Percentiles rank a stretch among this genome's conserved stretches.
phyloP scores from a whole-genome alignment of 148 eudicot species.

The Vaccinium vitisidaea region DNA sequence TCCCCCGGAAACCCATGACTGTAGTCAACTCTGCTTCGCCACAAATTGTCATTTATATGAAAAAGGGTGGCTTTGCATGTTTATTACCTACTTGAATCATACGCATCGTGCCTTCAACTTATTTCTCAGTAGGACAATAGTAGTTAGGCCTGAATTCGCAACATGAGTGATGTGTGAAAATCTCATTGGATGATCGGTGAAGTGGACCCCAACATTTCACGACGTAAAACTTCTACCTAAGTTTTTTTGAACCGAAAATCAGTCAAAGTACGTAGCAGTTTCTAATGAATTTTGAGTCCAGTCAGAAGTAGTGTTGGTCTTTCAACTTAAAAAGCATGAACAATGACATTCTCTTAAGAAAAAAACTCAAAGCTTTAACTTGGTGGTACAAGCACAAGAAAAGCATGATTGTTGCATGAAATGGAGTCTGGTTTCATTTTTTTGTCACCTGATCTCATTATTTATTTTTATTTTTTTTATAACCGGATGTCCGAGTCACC shows the following conservation, averaged over 20 bases:
- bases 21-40: neutral
- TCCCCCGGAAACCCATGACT: neutral
- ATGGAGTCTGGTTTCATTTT: neutral
- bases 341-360: neutral
- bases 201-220: neutral
- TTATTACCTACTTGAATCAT: constrained; percentile 25
- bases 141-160: neutral
- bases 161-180: neutral
- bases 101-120: constrained; percentile 6
- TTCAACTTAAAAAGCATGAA: neutral
- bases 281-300: neutral
- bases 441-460: neutral
- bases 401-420: constrained; percentile 6
- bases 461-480: neutral
- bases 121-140: neutral
- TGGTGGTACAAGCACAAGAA: neutral
- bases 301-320: neutral
- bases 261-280: neutral
- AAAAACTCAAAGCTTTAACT: neutral
- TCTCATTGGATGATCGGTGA: neutral
- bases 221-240: neutral
- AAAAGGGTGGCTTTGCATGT: constrained; percentile 16
- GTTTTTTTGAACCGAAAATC: neutral
- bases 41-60: neutral
- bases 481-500: neutral